Conservation (phyloP, 345 rosid genomes). For the Eucalyptus microcorys region DNA sequence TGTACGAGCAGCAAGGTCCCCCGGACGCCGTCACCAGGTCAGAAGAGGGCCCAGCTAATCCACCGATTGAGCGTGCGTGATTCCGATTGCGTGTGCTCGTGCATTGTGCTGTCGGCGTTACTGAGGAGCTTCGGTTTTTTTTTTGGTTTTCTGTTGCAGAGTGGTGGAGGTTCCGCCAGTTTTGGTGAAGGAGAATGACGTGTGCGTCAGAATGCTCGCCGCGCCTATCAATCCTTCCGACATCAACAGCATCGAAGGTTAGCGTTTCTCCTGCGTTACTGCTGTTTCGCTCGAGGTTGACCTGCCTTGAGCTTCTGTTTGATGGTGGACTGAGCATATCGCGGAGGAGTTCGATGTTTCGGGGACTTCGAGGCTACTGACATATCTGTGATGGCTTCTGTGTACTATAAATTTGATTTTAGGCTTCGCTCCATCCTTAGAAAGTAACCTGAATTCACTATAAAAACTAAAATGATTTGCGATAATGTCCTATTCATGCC, state of each 20-base stretch:
- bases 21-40: conserved; percentile 81
- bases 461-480: background rate
- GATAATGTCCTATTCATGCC: background rate
- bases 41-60: background rate
- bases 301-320: background rate
- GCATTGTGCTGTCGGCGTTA: background rate
- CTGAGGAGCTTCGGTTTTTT: background rate
- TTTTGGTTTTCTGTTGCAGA: conserved; percentile 9
- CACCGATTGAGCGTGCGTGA: background rate
- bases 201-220: conserved; percentile 85
- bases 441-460: background rate
- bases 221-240: conserved; percentile 92
- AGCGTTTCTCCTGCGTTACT: background rate
- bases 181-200: conserved; percentile 61
- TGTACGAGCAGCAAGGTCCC: conserved; percentile 74
- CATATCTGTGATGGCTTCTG: background rate
- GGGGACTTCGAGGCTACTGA: background rate
- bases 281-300: background rate
- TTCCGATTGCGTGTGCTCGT: background rate
- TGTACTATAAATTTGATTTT: background rate
- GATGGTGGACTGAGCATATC: background rate
- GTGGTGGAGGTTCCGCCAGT: conserved; percentile 57
- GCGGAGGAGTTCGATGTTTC: background rate
- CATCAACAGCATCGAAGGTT: conserved; percentile 84
- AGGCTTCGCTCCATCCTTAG: background rate